phyloP scores from a whole-genome alignment of 225 moss, liverwort and hornwort species.

The Ulota crispa region DNA sequence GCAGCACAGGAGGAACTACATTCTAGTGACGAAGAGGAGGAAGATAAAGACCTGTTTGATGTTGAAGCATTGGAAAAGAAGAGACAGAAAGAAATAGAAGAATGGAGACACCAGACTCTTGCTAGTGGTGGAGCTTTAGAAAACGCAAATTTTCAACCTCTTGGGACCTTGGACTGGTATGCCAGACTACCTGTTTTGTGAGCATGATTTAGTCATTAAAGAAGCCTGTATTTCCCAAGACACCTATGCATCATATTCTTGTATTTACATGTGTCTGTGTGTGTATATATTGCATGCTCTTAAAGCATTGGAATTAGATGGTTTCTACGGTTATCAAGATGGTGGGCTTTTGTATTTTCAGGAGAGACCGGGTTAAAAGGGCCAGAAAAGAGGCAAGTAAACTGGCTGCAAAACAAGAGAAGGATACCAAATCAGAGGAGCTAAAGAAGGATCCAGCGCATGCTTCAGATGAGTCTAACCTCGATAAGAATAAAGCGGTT shows the following conservation, averaged over 20 bases:
- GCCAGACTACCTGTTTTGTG: conserved; percentile 2
- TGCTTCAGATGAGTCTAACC: conserved; percentile 33
- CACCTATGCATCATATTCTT: neutral
- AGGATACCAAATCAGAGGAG: conserved; percentile 30
- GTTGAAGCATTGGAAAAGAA: conserved; percentile 68
- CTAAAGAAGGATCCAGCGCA: conserved; percentile 17
- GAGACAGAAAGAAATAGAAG: conserved; percentile 72
- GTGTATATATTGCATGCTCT: neutral
- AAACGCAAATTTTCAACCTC: conserved; percentile 73
- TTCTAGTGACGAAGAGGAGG: conserved; percentile 66
- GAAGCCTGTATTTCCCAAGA: neutral
- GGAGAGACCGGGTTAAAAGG: conserved; percentile 70
- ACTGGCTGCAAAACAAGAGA: conserved; percentile 42
- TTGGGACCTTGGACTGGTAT: conserved; percentile 71
- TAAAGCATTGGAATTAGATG: neutral
- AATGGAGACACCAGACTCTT: conserved; percentile 69
- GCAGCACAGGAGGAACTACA: conserved; percentile 73
- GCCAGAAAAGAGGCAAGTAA: conserved; percentile 57
- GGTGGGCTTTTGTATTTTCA: conserved; percentile 19
- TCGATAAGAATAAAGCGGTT: conserved; percentile 29
- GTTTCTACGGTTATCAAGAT: neutral
- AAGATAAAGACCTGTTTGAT: conserved; percentile 56
- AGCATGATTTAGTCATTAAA: neutral
- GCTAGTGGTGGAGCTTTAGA: conserved; percentile 75
- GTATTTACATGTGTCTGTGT: neutral